A percentile compares a stretch with the other conserved stretches of the same genome.
Evolutionary conservation across 1,139 yeast genomes (phyloP).

Genomic region (Oligophagozyma castellii): DNA sequence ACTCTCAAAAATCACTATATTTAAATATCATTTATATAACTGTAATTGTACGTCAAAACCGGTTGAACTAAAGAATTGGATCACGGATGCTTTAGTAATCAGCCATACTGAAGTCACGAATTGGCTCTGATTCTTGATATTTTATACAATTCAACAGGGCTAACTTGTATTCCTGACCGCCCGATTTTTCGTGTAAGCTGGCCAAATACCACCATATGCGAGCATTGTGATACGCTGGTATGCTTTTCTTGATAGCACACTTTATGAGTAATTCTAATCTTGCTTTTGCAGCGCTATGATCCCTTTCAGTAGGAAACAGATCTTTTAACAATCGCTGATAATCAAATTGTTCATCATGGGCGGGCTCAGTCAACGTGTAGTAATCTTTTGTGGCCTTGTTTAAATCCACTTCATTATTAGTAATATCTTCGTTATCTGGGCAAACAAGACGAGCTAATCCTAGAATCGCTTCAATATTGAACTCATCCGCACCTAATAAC

Average conservation of each 20-base stretch:
- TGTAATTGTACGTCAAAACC: not conserved
- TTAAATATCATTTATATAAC: not conserved
- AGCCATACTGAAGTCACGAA: constrained; percentile 30
- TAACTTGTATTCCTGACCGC: constrained; percentile 40
- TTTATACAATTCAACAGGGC: constrained; percentile 57
- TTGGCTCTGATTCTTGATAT: constrained; percentile 54
- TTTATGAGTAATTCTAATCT: constrained; percentile 54
- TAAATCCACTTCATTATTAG: constrained; percentile 4
- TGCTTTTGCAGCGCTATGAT: constrained; percentile 50
- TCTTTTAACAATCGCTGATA: constrained; percentile 1
- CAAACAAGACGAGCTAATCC: constrained; percentile 52
- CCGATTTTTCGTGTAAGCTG: constrained; percentile 46
- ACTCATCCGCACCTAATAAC: constrained; percentile 41
- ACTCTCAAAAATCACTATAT: not conserved
- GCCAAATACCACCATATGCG: constrained; percentile 71
- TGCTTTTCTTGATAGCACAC: constrained; percentile 33
- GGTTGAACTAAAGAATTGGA: not conserved
- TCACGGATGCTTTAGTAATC: constrained; percentile 13
- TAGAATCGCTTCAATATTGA: constrained; percentile 44
- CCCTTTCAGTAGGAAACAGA: constrained; percentile 33
- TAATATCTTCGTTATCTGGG: constrained; percentile 10
- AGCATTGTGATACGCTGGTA: constrained; percentile 41
- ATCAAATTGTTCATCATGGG: constrained; percentile 1
- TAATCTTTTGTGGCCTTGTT: constrained; percentile 7
- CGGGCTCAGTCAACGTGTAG: constrained; percentile 4